phyloP scores from a whole-genome alignment of 345 rosid genomes.

The Syzygium oleosum region DNA sequence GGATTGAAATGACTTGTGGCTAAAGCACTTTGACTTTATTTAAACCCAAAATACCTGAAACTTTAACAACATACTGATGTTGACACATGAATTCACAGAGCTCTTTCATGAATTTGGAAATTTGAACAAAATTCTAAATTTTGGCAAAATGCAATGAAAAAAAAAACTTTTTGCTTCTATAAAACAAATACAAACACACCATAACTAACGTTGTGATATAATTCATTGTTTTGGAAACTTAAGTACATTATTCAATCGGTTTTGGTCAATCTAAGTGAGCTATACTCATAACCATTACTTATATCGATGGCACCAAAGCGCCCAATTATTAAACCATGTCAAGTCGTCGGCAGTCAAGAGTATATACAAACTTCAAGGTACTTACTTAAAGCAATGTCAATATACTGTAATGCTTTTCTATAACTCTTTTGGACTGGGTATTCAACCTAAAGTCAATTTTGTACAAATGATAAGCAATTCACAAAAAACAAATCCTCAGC shows the following conservation, averaged over 20 bases:
- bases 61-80: neutral
- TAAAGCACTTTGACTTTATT: neutral
- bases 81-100: neutral
- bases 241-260: neutral
- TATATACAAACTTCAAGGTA: neutral
- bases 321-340: neutral
- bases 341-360: neutral
- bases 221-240: neutral
- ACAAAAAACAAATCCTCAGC: neutral
- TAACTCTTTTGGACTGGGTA: neutral
- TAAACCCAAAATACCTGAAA: neutral
- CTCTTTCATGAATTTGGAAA: neutral
- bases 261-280: neutral
- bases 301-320: no score
- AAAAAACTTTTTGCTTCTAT: neutral
- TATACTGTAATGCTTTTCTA: neutral
- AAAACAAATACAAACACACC: neutral
- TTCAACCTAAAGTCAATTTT: neutral
- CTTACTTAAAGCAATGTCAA: neutral
- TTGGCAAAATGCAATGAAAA: neutral
- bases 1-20: neutral
- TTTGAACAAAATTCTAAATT: neutral
- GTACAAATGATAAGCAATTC: neutral
- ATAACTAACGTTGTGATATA: neutral
- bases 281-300: neutral